These are phyloP conservation scores for Elongisporangium prolatum DNA, from an alignment of 352 stramenopile species.

Conservation along the genomic window DNA sequence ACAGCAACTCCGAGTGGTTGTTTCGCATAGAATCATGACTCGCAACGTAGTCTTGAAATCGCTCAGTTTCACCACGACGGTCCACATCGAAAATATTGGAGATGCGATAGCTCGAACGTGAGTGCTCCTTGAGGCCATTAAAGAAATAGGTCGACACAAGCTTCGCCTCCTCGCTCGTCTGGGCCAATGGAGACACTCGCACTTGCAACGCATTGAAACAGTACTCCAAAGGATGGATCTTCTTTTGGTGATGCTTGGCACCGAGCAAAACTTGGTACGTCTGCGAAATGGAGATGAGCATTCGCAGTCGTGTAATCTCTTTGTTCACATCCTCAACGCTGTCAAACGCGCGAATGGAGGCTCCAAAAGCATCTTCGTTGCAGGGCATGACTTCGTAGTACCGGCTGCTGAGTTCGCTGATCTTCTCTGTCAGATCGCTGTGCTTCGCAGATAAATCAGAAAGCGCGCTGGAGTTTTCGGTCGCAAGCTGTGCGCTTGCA, in stretches of 20 bases:
- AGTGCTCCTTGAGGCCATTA: constrained; percentile 23
- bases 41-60: constrained; percentile 39
- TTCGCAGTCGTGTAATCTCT: constrained; percentile 57
- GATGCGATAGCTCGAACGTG: constrained; percentile 37
- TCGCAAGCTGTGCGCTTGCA: constrained; percentile 39
- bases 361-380: constrained; percentile 53
- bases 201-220: constrained; percentile 76
- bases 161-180: constrained; percentile 29
- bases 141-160: constrained; percentile 66
- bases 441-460: constrained; percentile 44
- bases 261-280: constrained; percentile 78
- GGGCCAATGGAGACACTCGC: constrained; percentile 25
- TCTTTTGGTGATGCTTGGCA: constrained; percentile 33
- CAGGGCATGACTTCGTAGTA: constrained; percentile 82
- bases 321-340: constrained; percentile 45
- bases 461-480: constrained; percentile 32
- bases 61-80: constrained; percentile 46
- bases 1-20: constrained; percentile 60
- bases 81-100: constrained; percentile 64
- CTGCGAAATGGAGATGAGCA: constrained; percentile 64
- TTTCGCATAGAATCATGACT: constrained; percentile 27
- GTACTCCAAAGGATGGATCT: constrained; percentile 66
- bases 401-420: constrained; percentile 67
- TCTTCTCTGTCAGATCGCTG: constrained; percentile 43
- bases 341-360: constrained; percentile 62